A percentile compares a stretch with the other conserved stretches of the same genome.
These are phyloP conservation scores for Kodamaea hsintzibuensis DNA, from an alignment of 805 yeast genomes.

Conservation along the genomic window DNA sequence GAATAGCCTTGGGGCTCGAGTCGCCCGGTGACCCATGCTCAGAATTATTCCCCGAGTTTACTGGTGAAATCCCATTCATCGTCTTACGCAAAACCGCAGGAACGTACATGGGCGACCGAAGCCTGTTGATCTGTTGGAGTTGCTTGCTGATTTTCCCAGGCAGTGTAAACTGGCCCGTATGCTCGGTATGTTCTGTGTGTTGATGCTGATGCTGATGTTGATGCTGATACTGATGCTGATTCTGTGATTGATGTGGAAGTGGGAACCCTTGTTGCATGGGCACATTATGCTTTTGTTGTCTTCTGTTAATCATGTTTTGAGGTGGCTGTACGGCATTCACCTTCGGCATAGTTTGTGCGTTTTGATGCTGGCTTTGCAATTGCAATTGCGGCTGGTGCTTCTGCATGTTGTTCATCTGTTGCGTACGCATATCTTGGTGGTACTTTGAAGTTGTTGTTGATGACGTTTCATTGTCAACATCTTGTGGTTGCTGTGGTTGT, in stretches of 20 bases:
- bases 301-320: slow-evolving; percentile 22
- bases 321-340: slow-evolving; percentile 26
- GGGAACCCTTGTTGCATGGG: slow-evolving; percentile 7
- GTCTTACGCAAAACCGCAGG: slow-evolving; percentile 80
- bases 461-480: neutral
- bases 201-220: slow-evolving; percentile 2
- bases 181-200: slow-evolving; percentile 1
- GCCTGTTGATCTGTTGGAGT: slow-evolving; percentile 69
- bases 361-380: neutral
- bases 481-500: neutral
- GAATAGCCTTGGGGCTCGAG: neutral
- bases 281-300: slow-evolving; percentile 9
- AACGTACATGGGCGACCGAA: slow-evolving; percentile 81
- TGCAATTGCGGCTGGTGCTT: neutral
- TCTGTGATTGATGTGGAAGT: slow-evolving; percentile 6
- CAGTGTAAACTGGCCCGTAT: neutral
- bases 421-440: slow-evolving; percentile 4
- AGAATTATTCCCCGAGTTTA: neutral
- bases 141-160: slow-evolving; percentile 5
- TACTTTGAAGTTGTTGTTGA: neutral
- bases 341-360: slow-evolving; percentile 5
- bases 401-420: neutral
- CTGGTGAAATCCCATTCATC: slow-evolving; percentile 13
- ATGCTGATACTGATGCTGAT: neutral
- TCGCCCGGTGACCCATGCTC: slow-evolving; percentile 10